Conservation (phyloP, 2,329 filamentous ascomycete genomes). For the Leptographium wingfieldii region DNA sequence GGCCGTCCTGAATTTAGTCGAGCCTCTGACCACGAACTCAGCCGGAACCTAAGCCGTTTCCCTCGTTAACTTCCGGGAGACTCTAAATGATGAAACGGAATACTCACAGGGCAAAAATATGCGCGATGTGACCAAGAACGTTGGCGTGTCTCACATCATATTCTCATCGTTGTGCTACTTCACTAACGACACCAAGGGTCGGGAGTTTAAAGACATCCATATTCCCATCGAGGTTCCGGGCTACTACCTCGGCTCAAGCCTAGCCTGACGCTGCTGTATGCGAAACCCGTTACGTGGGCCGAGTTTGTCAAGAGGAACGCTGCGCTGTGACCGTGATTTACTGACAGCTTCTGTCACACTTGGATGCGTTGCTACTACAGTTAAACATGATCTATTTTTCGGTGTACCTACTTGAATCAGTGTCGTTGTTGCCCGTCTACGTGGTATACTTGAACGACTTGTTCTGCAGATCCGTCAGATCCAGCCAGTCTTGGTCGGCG, state of each 20-base stretch:
- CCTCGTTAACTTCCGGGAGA: slow-evolving; percentile 26
- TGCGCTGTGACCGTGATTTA: not conserved
- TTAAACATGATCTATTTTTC: too few relatives aligned
- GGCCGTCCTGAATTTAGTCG: slow-evolving; percentile 33
- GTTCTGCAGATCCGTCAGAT: slow-evolving; percentile 45
- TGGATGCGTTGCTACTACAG: too few relatives aligned
- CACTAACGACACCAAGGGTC: slow-evolving; percentile 25
- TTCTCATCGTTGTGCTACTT: slow-evolving; percentile 28
- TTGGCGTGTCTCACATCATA: slow-evolving; percentile 12
- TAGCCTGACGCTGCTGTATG: slow-evolving; percentile 23
- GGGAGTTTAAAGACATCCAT: slow-evolving; percentile 41
- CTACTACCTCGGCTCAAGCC: slow-evolving; percentile 37
- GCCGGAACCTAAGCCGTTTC: slow-evolving; percentile 35
- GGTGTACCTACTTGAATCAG: too few relatives aligned
- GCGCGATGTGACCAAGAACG: slow-evolving; percentile 31
- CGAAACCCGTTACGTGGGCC: slow-evolving; percentile 28
- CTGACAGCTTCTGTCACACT: too few relatives aligned
- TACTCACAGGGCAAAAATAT: slow-evolving; percentile 34
- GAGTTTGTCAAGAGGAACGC: slow-evolving; percentile 20
- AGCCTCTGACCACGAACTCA: slow-evolving; percentile 30
- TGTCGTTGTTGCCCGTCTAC: not conserved
- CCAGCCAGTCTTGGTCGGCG: slow-evolving; percentile 27
- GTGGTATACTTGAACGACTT: slow-evolving; percentile 31
- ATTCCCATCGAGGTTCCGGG: slow-evolving; percentile 36
- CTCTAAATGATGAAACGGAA: slow-evolving; percentile 24